Evolutionary conservation across 1,284 basidiomycete species (phyloP), one percentile per base, ranked within the genome.

Genomic region (Phellopilus nigrolimitatus): DNA sequence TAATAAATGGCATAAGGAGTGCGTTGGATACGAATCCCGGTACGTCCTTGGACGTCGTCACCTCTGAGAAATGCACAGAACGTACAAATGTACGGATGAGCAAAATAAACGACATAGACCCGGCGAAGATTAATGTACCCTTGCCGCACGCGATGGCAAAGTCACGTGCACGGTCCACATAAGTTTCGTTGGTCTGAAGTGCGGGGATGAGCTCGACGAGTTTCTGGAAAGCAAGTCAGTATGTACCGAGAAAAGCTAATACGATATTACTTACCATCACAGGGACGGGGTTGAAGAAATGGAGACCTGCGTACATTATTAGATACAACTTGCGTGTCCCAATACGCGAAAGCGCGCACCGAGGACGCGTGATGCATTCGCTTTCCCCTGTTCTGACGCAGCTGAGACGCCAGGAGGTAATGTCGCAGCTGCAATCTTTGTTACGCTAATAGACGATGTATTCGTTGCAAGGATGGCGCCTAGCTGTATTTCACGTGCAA

Each of bases 251-350:
- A n/a, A 54, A 56, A 9, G 55, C 52, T 25, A 51, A 37, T 21
- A 22, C 22, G 17, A 15, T 25, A 30, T 57, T 45, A 62, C 75
- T 53, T 60, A 87, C 88, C 92, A 97, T 97, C 34, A 94, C 88
- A 3, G 91, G 91, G 2, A 95, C 92, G 3, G 94, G 94, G 65
- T 97, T 97, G 73, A 97, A 97, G 72, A 95, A 97, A 69, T 97
- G 94, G 38, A 95, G 71, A 10, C 92, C 88, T 88, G 21, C 24
- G 19, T 46, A 13, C 13, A 25, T 42, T 28, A 31, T 64, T 54
- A 43, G 54, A 30, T n/a, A 37, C 25, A 40, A 51, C 39, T 46
- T 49, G 34, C 43, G 45, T 15, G 27, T 49, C 4, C 37, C 15
- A 30, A 46, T 12, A 48, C 47, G 53, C 36, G 55, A 56, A 57